Evolutionary conservation across 2,329 filamentous ascomycete genomes (phyloP), one percentile per base, ranked within the genome.

Genomic region (Fusarium haematococcum): DNA sequence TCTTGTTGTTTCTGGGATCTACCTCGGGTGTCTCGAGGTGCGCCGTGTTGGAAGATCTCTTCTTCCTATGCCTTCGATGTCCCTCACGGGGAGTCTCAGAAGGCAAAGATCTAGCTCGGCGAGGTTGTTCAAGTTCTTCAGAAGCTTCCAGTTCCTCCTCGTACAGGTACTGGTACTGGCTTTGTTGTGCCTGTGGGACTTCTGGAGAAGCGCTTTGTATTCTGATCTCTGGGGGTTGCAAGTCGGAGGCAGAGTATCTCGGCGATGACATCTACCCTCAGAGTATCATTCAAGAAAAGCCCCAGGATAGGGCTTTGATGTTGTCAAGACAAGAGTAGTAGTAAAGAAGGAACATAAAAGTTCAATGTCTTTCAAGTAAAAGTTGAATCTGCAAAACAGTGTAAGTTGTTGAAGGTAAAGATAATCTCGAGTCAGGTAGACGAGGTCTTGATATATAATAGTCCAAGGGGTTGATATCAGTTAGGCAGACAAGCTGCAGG

Each of bases 141-240:
- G 70, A 52, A 18, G 65, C 52, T 23, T 64, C 37, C 30, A 63
- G 65, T 27, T 64, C 57, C 11, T 50, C 16, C 20, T 45, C 48
- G 32, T 45, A 35, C 45, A 30, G 68, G 54, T 68, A 57, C 54
- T 32, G 68, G 57, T 68, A 57, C 23, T 33, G 25, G 32, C 45
- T 64, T 64, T 9, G 18, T 7, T 65, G 41, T 18, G 45, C 25
- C 27, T 67, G 65, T 20, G 68, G n/a, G 14, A 60, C 35, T 25
- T 74, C 76, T 39, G 79, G 79, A 8, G 79, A 78, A 14, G 78
- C 73, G 65, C 78, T 80, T 25, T 80, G 78, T 58, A 79, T 78
- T 50, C 75, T 78, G 35, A 81, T 80, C 30, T 70, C 70, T 65
- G 79, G 76, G 23, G 69, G 73, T 65, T 69, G 70, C 68, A 70